Evolutionary conservation across 1,139 yeast species (phyloP).

Genomic region (Hyphopichia fennica): DNA sequence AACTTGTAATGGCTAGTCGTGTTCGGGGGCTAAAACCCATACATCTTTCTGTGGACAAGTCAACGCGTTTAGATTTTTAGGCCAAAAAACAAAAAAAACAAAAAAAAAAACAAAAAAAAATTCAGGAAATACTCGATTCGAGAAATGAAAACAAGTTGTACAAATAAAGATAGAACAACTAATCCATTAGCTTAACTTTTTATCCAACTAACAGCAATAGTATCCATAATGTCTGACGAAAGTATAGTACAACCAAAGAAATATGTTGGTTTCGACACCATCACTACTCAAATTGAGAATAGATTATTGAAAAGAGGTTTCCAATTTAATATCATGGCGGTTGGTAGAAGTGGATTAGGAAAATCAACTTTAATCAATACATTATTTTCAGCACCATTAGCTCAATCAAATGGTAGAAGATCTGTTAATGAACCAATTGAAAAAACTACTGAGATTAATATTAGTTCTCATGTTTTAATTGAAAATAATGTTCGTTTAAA

Average conservation of each 20-base stretch:
- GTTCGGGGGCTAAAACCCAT: no score
- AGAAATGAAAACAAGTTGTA: neutral
- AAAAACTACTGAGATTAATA: conserved; percentile 85
- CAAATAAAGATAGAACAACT: neutral
- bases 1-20: no score
- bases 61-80: neutral
- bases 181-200: no score
- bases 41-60: neutral
- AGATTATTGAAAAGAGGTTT: conserved; percentile 90
- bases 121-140: no score
- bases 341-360: conserved; percentile 93
- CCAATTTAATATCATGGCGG: conserved; percentile 91
- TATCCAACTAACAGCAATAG: no score
- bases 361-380: conserved; percentile 91
- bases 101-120: neutral
- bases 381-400: conserved; percentile 78
- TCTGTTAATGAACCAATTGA: conserved; percentile 69
- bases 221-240: conserved; percentile 1
- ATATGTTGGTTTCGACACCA: conserved; percentile 95
- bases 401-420: conserved; percentile 71
- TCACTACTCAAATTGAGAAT: conserved; percentile 92
- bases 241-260: conserved; percentile 35
- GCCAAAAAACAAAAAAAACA: no score
- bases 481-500: conserved; percentile 89
- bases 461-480: conserved; percentile 62